These are phyloP conservation scores for Erodium trifolium DNA, from an alignment of 441 rosid genomes.

Conservation along the genomic window DNA sequence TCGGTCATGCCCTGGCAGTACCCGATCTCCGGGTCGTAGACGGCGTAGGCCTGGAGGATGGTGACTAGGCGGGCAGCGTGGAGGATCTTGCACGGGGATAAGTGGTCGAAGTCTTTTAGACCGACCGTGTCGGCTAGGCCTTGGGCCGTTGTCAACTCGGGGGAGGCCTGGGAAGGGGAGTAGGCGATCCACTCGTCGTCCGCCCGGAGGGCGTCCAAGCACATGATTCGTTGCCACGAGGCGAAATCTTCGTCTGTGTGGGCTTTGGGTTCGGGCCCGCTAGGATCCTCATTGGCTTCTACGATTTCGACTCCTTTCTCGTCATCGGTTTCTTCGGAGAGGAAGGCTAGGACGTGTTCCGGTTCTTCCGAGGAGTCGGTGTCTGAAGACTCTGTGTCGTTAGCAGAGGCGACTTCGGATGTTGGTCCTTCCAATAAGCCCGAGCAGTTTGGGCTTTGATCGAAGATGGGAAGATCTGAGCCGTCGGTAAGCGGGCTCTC, in stretches of 20 bases:
- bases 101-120: conserved; percentile 68
- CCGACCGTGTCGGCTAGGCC: conserved; percentile 66
- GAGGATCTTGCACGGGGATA: conserved; percentile 68
- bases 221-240: conserved; percentile 87
- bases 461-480: conserved; percentile 46
- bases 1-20: conserved; percentile 98
- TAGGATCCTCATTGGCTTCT: conserved; percentile 24
- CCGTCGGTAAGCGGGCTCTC: conserved; percentile 35
- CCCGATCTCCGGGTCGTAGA: conserved; percentile 80
- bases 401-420: conserved; percentile 37
- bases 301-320: conserved; percentile 18
- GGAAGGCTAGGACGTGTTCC: conserved; percentile 43
- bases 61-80: conserved; percentile 86
- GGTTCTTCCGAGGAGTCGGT: conserved; percentile 63
- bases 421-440: conserved; percentile 36
- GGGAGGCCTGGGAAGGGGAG: conserved; percentile 44
- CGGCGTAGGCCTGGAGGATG: conserved; percentile 84
- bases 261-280: conserved; percentile 25
- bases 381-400: conserved; percentile 60
- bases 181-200: conserved; percentile 67
- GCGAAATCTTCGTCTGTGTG: conserved; percentile 52
- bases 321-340: conserved; percentile 40
- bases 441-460: neutral
- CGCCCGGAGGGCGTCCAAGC: conserved; percentile 87
- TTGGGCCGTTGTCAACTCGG: conserved; percentile 57